Percentiles rank a stretch among this genome's conserved stretches.
These are phyloP conservation scores for Colletotrichum sp. DNA, from an alignment of 2,329 filamentous ascomycete species.

Conservation along the genomic window DNA sequence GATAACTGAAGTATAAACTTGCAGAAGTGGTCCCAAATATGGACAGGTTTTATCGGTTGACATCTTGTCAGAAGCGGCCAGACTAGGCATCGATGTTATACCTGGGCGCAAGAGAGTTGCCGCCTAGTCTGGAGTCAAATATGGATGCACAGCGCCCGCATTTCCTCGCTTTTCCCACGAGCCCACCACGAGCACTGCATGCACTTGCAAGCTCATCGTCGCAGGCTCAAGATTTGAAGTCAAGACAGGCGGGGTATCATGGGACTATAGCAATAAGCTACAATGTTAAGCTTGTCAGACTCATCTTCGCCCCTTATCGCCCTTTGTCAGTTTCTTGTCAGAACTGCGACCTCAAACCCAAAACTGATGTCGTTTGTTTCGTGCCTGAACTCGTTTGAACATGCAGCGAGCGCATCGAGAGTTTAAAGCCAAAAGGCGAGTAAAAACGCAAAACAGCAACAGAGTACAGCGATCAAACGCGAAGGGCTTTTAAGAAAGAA, in stretches of 20 bases:
- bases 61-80: background rate
- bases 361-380: background rate
- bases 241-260: background rate
- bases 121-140: background rate
- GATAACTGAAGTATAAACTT: background rate
- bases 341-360: background rate
- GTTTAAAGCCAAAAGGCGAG: background rate
- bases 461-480: background rate
- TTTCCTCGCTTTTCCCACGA: background rate
- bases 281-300: background rate
- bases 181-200: background rate
- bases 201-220: background rate
- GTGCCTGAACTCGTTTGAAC: background rate
- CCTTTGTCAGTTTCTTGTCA: conserved; percentile 2
- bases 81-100: background rate
- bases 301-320: background rate
- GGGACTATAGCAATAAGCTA: background rate
- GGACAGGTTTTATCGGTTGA: background rate
- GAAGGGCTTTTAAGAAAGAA: background rate
- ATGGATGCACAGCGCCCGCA: background rate
- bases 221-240: background rate
- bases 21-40: background rate
- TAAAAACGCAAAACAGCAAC: background rate
- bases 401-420: background rate
- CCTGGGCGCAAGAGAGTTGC: background rate